Evolutionary conservation across 495 filamentous ascomycete species (phyloP), one percentile per base, ranked within the genome.

Genomic region (Aspergillus nanangensis): DNA sequence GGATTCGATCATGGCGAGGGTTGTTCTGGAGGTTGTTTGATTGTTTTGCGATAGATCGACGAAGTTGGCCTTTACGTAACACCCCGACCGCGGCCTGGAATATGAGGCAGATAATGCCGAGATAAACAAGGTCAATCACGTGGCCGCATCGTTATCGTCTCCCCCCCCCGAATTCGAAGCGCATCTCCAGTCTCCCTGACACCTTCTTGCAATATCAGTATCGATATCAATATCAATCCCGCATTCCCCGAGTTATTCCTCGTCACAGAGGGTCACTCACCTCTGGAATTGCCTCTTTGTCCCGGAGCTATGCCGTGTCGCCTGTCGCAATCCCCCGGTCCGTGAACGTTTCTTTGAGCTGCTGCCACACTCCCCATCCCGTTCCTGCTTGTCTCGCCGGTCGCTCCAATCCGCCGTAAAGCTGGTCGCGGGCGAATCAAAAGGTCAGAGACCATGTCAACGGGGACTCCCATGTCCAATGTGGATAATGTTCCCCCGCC

Each of bases 1-100:
- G 1, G 59, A 49, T 23, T 72, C 69, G 45, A 75, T 65, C 72
- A 72, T 73, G 48, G 36, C 51, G 55, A 44, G 31, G 20, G n/a
- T n/a, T n/a, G n/a, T n/a, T n/a, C n/a, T n/a, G n/a, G n/a, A n/a
- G n/a, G n/a, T n/a, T n/a, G n/a, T n/a, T n/a, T n/a, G n/a, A n/a
- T n/a, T n/a, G n/a, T n/a, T n/a, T n/a, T n/a, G n/a, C n/a, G n/a
- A n/a, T n/a, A n/a, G n/a, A n/a, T n/a, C n/a, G n/a, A n/a, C n/a
- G n/a, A n/a, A n/a, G 23, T 44, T 5, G 41, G 25, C 25, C 25
- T 29, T 29, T 29, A 29, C 25, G 25, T 29, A 29, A 29, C 25
- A n/a, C n/a, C n/a, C n/a, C n/a, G n/a, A n/a, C n/a, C n/a, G n/a
- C n/a, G n/a, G n/a, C 48, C 42, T 49, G 45, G n/a, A 38, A 34